Evolutionary conservation across 2,329 filamentous ascomycete genomes (phyloP), one percentile per base, ranked within the genome.

Genomic region (Pseudogymnoascus sp.): DNA sequence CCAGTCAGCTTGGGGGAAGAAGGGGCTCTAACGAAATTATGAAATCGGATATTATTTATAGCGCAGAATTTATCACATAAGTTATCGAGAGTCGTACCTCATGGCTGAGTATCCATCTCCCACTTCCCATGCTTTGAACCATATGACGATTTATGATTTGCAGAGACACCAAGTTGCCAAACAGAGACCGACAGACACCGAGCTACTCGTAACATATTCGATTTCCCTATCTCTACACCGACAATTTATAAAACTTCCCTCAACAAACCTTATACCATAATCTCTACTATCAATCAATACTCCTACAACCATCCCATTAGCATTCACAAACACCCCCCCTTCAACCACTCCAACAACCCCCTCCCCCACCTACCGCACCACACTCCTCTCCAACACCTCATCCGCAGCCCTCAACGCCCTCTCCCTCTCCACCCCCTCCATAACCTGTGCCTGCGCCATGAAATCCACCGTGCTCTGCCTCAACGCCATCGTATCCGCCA

Each of bases 391-490:
- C n/a, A 61, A 18, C 34, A 61, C 34, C 18, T 42, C 39, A 39
- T 61, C 59, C 31, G 63, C 68, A 26, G 64, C 62, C 31, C 60
- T 66, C 51, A 69, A 59, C 1, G 68, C 66, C 39, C 65, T 68
- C 37, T 68, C 66, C 45, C 47, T 63, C 63, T 69, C 66, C 11
- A 51, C n/a, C 18, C 42, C 64, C 51, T 68, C 67, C 67, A 69
- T 68, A 40, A 23, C 60, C 61, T 66, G 40, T 18, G 69, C 34
- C 60, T 68, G 67, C 16, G 10, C 18, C 39, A 64, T 63, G 62
- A 67, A 64, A 63, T 69, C 66, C 34, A 69, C 67, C 16, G 69
- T 70, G 34, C 68, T 70, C 57, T 67, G 66, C 51, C 67, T 69
- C 61, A 69, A 12, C 10, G 63, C 63, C 34, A 40, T 26, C 6